Percentiles rank a stretch among this genome's conserved stretches.
Evolutionary conservation across 2,329 filamentous ascomycete species (phyloP).

Genomic region (Tothia fuscella): DNA sequence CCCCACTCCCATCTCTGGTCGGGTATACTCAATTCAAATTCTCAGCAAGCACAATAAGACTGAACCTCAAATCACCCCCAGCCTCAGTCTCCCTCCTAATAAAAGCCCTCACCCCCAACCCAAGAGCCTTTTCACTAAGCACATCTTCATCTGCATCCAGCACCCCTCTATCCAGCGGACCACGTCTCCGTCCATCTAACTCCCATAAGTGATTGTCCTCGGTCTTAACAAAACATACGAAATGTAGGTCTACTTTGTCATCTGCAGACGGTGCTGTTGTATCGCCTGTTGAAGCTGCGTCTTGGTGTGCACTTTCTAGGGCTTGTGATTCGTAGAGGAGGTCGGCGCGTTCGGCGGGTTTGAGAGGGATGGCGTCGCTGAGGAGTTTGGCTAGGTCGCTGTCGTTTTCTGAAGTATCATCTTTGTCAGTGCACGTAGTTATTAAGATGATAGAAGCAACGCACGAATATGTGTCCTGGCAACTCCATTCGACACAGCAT

Average conservation of each 20-base stretch:
- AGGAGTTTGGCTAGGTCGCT: slow-evolving; percentile 56
- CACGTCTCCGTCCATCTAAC: slow-evolving; percentile 62
- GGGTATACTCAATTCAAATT: slow-evolving; percentile 40
- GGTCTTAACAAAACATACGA: slow-evolving; percentile 84
- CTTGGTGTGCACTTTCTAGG: slow-evolving; percentile 66
- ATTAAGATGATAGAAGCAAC: slow-evolving; percentile 11
- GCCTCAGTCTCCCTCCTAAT: slow-evolving; percentile 44
- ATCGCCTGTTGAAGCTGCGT: slow-evolving; percentile 65
- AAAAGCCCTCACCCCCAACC: slow-evolving; percentile 53
- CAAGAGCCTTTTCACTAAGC: slow-evolving; percentile 58
- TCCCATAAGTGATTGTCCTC: slow-evolving; percentile 63
- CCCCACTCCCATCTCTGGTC: too few species aligned
- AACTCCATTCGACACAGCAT: slow-evolving; percentile 68
- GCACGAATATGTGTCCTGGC: slow-evolving; percentile 50
- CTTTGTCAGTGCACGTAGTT: not conserved
- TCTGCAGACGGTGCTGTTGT: slow-evolving; percentile 65
- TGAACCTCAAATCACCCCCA: slow-evolving; percentile 50
- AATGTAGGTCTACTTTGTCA: slow-evolving; percentile 86
- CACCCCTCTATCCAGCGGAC: slow-evolving; percentile 52
- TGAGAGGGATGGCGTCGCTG: slow-evolving; percentile 55
- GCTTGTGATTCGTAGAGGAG: slow-evolving; percentile 65
- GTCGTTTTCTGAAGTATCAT: slow-evolving; percentile 19
- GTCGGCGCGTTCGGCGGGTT: slow-evolving; percentile 52
- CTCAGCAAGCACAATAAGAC: slow-evolving; percentile 48
- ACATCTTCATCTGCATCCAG: slow-evolving; percentile 35